Evolutionary conservation across 2,329 filamentous ascomycete species (phyloP).

Genomic region (Trichoderma sp.): DNA sequence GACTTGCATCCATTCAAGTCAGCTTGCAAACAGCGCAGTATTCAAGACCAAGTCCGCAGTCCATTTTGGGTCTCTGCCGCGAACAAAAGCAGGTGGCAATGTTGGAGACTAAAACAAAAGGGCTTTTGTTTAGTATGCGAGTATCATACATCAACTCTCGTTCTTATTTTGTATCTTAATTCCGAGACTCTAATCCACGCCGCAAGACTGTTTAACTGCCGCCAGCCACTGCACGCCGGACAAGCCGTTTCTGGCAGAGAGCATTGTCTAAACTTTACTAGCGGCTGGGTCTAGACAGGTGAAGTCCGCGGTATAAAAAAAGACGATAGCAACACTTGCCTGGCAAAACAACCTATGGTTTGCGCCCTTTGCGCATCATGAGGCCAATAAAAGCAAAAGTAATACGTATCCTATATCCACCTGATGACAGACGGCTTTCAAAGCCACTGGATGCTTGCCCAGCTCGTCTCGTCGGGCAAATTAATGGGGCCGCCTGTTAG

Average conservation of each 20-base stretch:
- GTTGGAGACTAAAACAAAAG: constrained; percentile 1
- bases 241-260: background rate
- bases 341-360: background rate
- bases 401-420: background rate
- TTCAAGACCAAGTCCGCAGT: background rate
- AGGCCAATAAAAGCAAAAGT: background rate
- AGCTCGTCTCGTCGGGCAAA: constrained; percentile 1
- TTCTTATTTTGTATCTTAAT: background rate
- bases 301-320: background rate
- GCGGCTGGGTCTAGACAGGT: background rate
- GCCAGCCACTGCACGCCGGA: background rate
- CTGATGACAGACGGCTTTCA: constrained; percentile 3
- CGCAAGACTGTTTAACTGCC: background rate
- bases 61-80: background rate
- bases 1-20: background rate
- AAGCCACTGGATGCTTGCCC: background rate
- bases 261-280: background rate
- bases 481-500: constrained; percentile 13
- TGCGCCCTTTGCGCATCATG: constrained; percentile 5
- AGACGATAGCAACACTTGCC: background rate
- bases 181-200: background rate
- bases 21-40: background rate
- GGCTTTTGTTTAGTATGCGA: background rate
- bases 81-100: background rate
- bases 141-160: background rate